These are phyloP conservation scores for Gilbertella persicaria DNA, from an alignment of 371 early-diverging fungal species.

Conservation along the genomic window DNA sequence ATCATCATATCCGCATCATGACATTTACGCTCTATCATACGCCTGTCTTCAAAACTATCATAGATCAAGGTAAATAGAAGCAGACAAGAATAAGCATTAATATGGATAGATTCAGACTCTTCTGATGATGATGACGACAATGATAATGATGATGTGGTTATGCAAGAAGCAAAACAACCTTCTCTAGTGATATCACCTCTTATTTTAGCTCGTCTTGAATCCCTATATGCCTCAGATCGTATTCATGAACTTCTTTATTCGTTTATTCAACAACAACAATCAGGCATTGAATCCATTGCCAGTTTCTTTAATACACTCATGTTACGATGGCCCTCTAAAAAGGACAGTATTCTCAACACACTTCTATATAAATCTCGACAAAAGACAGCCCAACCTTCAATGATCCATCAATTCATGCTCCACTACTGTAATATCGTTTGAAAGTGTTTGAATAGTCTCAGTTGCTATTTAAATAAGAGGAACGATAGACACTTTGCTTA, in stretches of 20 bases:
- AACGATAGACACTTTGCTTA: no score
- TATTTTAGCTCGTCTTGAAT: constrained; percentile 49
- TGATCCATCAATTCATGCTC: no score
- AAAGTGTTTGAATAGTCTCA: no score
- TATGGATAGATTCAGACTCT: no score
- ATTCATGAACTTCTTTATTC: constrained; percentile 46
- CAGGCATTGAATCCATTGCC: constrained; percentile 32
- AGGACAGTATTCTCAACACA: constrained; percentile 52
- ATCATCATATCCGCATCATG: constrained; percentile 12
- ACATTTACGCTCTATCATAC: constrained; percentile 14
- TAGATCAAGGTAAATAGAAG: constrained; percentile 8
- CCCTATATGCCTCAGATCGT: constrained; percentile 47
- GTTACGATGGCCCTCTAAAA: constrained; percentile 60
- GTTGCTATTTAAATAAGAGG: no score
- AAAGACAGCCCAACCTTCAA: background rate
- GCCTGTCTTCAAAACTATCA: background rate
- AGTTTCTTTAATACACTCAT: constrained; percentile 60
- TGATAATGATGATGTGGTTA: constrained; percentile 42
- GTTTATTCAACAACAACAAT: constrained; percentile 22
- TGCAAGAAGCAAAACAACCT: constrained; percentile 15
- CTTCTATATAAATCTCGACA: constrained; percentile 46
- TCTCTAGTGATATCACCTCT: constrained; percentile 25
- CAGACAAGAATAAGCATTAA: no score
- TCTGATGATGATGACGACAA: constrained; percentile 50
- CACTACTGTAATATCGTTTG: no score